Percentiles rank a stretch among this genome's conserved stretches.
Conservation (phyloP, 208 protist genomes). For the Acanthamoeba royreba region DNA sequence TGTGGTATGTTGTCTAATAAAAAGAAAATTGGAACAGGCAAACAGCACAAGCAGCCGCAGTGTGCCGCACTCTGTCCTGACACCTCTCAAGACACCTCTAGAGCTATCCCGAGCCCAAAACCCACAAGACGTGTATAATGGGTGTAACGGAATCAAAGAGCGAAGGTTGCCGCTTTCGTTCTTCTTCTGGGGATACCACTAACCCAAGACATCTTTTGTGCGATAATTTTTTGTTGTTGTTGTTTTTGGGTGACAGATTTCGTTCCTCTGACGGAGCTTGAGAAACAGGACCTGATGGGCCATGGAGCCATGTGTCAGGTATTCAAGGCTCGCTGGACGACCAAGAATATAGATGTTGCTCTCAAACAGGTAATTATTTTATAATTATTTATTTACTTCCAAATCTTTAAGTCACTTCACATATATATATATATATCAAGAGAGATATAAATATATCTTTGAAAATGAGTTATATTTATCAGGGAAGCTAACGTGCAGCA, state of each 20-base stretch:
- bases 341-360: background rate
- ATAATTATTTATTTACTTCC: background rate
- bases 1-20: too few relatives aligned
- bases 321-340: background rate
- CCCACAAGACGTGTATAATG: too few relatives aligned
- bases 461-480: background rate
- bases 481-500: background rate
- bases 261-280: background rate
- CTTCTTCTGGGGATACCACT: too few relatives aligned
- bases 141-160: too few relatives aligned
- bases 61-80: too few relatives aligned
- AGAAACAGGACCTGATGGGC: background rate
- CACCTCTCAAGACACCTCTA: too few relatives aligned
- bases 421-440: background rate
- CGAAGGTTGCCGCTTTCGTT: too few relatives aligned
- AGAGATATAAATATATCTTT: background rate
- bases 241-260: background rate
- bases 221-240: background rate
- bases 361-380: background rate
- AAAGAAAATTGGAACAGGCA: too few relatives aligned
- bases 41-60: too few relatives aligned
- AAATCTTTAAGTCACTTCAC: background rate
- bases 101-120: too few relatives aligned
- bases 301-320: slow-evolving; percentile 14
- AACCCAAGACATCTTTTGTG: too few relatives aligned